A percentile compares a stretch with the other conserved stretches of the same genome.
Evolutionary conservation across 495 filamentous ascomycete genomes (phyloP).

Genomic region (Xylaria venustula): DNA sequence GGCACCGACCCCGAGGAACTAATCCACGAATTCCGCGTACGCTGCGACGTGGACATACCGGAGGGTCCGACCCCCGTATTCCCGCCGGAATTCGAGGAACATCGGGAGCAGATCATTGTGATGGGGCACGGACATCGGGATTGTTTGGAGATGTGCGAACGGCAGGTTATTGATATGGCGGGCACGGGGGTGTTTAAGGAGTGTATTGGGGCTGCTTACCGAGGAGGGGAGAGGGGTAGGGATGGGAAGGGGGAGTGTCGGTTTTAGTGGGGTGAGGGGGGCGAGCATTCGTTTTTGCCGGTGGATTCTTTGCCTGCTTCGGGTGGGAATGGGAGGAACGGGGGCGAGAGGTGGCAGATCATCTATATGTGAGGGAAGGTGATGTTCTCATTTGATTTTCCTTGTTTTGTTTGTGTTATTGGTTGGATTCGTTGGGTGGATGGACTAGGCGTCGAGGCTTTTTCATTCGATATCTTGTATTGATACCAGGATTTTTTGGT

Average conservation of each 20-base stretch:
- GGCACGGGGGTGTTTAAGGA: conserved; percentile 3
- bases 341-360: conserved; percentile 1
- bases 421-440: background rate
- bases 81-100: background rate
- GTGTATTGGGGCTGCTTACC: conserved; percentile 24
- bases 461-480: background rate
- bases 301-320: conserved; percentile 13
- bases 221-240: background rate
- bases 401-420: background rate
- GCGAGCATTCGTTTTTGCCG: conserved; percentile 17
- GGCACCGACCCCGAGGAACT: background rate
- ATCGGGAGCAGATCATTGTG: background rate
- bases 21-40: conserved; percentile 22
- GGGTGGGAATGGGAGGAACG: background rate
- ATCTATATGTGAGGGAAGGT: conserved; percentile 2
- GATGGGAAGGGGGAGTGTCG: conserved; percentile 13
- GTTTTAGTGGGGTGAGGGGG: conserved; percentile 18
- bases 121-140: background rate
- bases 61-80: background rate
- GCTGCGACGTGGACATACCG: conserved; percentile 14
- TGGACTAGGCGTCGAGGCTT: background rate
- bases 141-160: conserved; percentile 25
- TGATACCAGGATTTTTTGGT: background rate
- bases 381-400: background rate
- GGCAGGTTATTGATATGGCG: conserved; percentile 12